Evolutionary conservation across 371 early-diverging fungal genomes (phyloP).

Genomic region (Apophysomyces variabilis): DNA sequence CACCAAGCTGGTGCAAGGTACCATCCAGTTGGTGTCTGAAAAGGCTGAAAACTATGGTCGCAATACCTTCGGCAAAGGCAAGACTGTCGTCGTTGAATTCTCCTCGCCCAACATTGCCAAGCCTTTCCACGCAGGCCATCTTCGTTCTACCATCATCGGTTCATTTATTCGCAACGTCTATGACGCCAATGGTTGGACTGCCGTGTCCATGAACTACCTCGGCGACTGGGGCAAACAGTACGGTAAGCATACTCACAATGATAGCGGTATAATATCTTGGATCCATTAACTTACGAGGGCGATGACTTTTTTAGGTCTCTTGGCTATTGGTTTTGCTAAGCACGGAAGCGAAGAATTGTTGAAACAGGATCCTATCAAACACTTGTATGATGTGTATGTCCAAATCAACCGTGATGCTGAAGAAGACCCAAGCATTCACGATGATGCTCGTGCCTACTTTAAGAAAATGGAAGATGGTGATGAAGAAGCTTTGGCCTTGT

Average conservation of each 20-base stretch:
- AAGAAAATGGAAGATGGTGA: constrained; percentile 98
- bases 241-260: constrained; percentile 50
- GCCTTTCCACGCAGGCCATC: constrained; percentile 99
- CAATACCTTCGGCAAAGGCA: constrained; percentile 68
- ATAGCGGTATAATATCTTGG: neutral
- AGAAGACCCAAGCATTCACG: constrained; percentile 76
- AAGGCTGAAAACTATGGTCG: constrained; percentile 64
- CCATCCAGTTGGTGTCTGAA: constrained; percentile 56
- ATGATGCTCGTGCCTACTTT: constrained; percentile 96
- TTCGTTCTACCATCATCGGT: constrained; percentile 98
- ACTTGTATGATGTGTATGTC: constrained; percentile 97
- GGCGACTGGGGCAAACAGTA: constrained; percentile 99
- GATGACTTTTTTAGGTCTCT: constrained; percentile 62
- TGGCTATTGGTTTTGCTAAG: constrained; percentile 91
- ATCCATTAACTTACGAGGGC: too few species aligned
- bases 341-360: constrained; percentile 85
- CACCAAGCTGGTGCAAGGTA: constrained; percentile 52
- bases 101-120: constrained; percentile 99
- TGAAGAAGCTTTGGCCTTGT: constrained; percentile 80
- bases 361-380: constrained; percentile 86
- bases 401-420: constrained; percentile 82
- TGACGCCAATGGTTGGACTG: constrained; percentile 87
- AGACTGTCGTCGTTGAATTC: constrained; percentile 92
- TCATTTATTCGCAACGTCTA: constrained; percentile 88
- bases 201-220: constrained; percentile 95